Evolutionary conservation across 257 asterid species (phyloP), one percentile per base, ranked within the genome.

Genomic region (Salvia miltiorrhiza): DNA sequence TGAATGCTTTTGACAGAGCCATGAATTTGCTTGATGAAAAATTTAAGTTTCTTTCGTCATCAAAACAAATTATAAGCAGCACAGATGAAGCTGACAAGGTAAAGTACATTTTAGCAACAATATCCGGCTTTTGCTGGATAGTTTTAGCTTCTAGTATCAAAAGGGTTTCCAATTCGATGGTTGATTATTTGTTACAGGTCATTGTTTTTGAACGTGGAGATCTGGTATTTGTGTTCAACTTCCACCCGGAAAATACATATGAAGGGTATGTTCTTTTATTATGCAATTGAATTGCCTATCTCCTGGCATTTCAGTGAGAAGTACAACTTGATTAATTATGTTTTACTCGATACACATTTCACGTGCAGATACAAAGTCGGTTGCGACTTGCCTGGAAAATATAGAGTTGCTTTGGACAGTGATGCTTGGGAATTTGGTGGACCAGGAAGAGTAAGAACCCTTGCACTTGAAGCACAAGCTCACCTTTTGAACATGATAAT

Each of bases 361-460:
- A 32, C 73, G 47, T 60, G 54, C 91, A 90, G 98, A 88, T 94
- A 94, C 65, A 91, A 94, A 85, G 89, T 94, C 65, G 97, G 99
- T 40, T 93, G 97, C 12, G 97, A 94, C 81, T 74, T 87, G 81
- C 99, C 99, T 7, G 99, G 97, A 70, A 94, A 86, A 82, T 94
- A 90, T 69, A 81, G 83, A 80, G 95, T 94, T 61, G 97, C 90
- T 54, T 81, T 94, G 82, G 97, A 94, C 72, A 85, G 97, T 54
- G 97, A 94, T 85, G 90, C 96, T 64, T 77, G 77, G 91, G 97
- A 85, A 35, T 91, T 89, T 69, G 99, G 99, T 69, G 99, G 99
- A 53, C 92, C 39, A 78, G 97, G 97, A 81, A 83, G 99, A 78
- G 99, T 93, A 84, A 87, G 96, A 67, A 53, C 30, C 37, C 45